Evolutionary conservation across 164 flowering plant genomes (phyloP), one percentile per base, ranked within the genome.

Genomic region (Vitis amurensis): DNA sequence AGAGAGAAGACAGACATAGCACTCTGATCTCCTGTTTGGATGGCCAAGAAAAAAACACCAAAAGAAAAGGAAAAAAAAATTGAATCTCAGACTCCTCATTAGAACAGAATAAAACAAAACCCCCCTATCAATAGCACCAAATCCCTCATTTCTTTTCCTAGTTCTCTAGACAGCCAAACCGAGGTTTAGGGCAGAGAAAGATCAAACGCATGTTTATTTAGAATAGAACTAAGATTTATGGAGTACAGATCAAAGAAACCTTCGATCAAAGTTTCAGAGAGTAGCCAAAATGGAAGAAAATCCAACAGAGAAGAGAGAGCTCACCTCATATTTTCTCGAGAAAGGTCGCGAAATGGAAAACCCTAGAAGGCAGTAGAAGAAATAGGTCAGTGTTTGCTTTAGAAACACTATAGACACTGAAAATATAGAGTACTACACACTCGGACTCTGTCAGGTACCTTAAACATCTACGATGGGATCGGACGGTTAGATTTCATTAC

Each of bases 281-380:
- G 44, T 37, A 37, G 44, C 7, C 44, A 17, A 55, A 53, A 11
- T 19, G n/a, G 23, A 19, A 58, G 63, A 61, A 61, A 15, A 61
- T 44, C 50, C 23, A 16, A 59, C 51, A 29, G 6, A 12, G n/a
- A 30, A 30, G n/a, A 11, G 29, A 56, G 19, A 56, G 64, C 44
- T 62, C 67, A 76, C 78, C 78, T 76, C 78, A 76, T 76, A 19
- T 3, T 76, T 63, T 47, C 30, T 67, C 3, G 52, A 53, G 67
- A 52, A 50, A 44, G 29, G 31, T 57, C 55, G 8, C 12, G 29
- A 56, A 64, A 65, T 10, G 68, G 37, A 67, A 76, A 76, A 71
- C 78, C 78, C 75, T 71, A 71, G 68, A 27, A 49, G 37, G n/a
- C 23, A 73, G 68, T 8, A 31, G 48, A 67, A 30, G 16, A 53